Evolutionary conservation across 2,329 filamentous ascomycete species (phyloP), one percentile per base, ranked within the genome.

Genomic region (Neonectria faginata): DNA sequence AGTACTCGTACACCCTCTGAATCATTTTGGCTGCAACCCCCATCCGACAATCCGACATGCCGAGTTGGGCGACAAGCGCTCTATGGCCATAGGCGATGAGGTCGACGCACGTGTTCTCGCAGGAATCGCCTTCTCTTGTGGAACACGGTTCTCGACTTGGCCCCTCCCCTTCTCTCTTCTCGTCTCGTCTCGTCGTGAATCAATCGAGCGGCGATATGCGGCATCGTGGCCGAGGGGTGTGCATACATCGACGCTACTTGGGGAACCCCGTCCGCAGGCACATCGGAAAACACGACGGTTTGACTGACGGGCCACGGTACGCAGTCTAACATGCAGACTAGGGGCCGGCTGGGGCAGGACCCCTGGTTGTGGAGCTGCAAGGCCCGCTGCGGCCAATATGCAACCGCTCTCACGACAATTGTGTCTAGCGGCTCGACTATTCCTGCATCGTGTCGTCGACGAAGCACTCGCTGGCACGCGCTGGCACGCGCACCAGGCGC

Each of bases 371-470:
- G 57, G 54, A 65, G 63, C 70, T 73, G 70, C 69, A 73, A 71
- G 71, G 71, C 65, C 71, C 71, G 66, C 69, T 67, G 66, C 67
- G 58, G 55, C 61, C 58, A 64, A 62, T 66, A 71, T 73, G 70
- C 71, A 67, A 68, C 70, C 64, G 44, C 53, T 66, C 61, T 65
- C 62, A 70, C 69, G 64, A 66, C 65, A 70, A 60, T 67, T 72
- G 62, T 73, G 66, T 64, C 50, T 64, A 64, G 64, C 68, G 59
- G 62, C 63, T 68, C 61, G 47, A 55, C 68, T 60, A 68, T 67
- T 70, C 57, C 56, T 73, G 65, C 68, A 69, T 64, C 59, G 41
- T 57, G 60, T 72, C 61, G 63, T 62, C 67, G 59, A 55, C 56
- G 62, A 62, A 69, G 62, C 62, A 68, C 64, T 71, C 64, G 65